phyloP scores from a whole-genome alignment of 495 filamentous ascomycete genomes.

The Cudoniella acicularis region DNA sequence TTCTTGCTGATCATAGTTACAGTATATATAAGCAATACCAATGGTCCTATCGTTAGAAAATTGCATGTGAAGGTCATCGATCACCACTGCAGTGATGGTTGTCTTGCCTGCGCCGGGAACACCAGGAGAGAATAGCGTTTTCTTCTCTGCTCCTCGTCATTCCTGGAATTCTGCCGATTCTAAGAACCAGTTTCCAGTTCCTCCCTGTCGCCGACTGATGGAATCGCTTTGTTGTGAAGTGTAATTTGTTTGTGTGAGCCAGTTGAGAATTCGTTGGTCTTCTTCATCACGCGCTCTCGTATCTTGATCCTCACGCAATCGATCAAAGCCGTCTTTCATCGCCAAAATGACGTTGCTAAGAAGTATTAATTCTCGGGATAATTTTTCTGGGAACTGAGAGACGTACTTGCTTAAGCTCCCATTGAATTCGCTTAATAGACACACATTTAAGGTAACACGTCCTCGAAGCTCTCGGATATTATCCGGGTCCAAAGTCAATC shows the following conservation, averaged over 20 bases:
- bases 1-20: slow-evolving; percentile 32
- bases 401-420: neutral
- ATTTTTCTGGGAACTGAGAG: no score
- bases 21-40: slow-evolving; percentile 41
- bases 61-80: slow-evolving; percentile 30
- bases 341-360: no score
- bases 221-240: slow-evolving; percentile 15
- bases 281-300: no score
- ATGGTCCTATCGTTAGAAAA: slow-evolving; percentile 23
- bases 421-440: slow-evolving; percentile 18
- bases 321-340: no score
- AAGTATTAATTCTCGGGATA: no score
- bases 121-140: slow-evolving; percentile 8
- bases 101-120: slow-evolving; percentile 33
- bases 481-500: slow-evolving; percentile 30
- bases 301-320: no score
- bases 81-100: slow-evolving; percentile 25
- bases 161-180: slow-evolving; percentile 31
- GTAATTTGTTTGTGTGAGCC: slow-evolving; percentile 23
- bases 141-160: slow-evolving; percentile 28
- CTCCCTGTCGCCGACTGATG: slow-evolving; percentile 26
- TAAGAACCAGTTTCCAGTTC: slow-evolving; percentile 39
- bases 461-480: slow-evolving; percentile 27
- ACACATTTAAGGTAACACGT: slow-evolving; percentile 25
- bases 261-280: slow-evolving; percentile 13